phyloP scores from a whole-genome alignment of 2,329 filamentous ascomycete species.

The Aspergillus thermomutatus region DNA sequence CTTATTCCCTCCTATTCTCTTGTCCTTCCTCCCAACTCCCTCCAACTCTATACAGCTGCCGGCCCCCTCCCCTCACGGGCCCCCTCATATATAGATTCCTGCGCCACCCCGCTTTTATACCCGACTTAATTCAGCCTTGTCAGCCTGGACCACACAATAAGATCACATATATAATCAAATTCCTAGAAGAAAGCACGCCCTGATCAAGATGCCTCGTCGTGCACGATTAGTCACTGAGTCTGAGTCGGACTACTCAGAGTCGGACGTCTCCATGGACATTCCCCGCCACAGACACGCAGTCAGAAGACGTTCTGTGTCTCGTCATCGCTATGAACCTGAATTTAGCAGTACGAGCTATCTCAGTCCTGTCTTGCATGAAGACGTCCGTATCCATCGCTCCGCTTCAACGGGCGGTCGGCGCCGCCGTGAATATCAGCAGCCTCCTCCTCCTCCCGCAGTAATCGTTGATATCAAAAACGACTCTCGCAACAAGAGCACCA shows the following conservation, averaged over 20 bases:
- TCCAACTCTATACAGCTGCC: neutral
- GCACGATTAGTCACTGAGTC: constrained; percentile 18
- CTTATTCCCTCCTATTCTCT: neutral
- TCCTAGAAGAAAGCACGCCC: neutral
- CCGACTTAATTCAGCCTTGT: neutral
- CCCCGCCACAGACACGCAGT: constrained; percentile 19
- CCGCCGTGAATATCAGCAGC: constrained; percentile 15
- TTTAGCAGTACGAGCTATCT: constrained; percentile 21
- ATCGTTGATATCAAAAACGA: constrained; percentile 37
- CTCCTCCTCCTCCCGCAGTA: constrained; percentile 22
- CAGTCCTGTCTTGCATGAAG: constrained; percentile 20
- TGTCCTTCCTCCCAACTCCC: neutral
- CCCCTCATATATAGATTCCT: constrained; percentile 10
- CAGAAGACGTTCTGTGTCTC: constrained; percentile 32
- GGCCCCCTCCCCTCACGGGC: constrained; percentile 7
- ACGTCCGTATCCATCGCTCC: constrained; percentile 29
- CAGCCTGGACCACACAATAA: neutral
- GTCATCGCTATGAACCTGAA: constrained; percentile 24
- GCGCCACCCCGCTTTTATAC: neutral
- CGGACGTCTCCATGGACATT: constrained; percentile 31
- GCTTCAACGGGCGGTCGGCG: constrained; percentile 34
- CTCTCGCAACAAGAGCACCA: constrained; percentile 24
- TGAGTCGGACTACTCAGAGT: constrained; percentile 34
- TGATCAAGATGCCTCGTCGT: constrained; percentile 14
- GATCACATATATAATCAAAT: neutral